Evolutionary conservation across 1,284 basidiomycete species (phyloP).

Genomic region (Ganoderma resinaceum): DNA sequence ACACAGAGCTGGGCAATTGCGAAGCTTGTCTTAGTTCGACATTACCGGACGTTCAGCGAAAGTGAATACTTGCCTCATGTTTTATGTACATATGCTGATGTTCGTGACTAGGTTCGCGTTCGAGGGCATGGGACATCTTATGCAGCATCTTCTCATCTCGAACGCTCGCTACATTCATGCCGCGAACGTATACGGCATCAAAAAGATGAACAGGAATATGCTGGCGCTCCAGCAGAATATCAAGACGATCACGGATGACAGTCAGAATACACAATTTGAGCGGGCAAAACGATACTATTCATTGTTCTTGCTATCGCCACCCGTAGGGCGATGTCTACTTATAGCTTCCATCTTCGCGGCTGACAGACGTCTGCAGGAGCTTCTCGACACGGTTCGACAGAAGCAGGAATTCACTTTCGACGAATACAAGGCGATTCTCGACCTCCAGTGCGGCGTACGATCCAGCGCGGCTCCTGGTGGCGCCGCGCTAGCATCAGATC

Average conservation of each 20-base stretch:
- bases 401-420: slow-evolving; percentile 82
- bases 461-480: slow-evolving; percentile 54
- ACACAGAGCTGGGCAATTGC: slow-evolving; percentile 79
- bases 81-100: background rate
- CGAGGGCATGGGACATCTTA: slow-evolving; percentile 84
- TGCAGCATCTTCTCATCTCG: slow-evolving; percentile 85
- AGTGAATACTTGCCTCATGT: slow-evolving; percentile 51
- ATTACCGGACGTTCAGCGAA: slow-evolving; percentile 69
- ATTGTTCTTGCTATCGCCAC: slow-evolving; percentile 76
- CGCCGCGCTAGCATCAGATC: slow-evolving; percentile 61
- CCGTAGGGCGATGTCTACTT: slow-evolving; percentile 53
- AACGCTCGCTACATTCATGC: slow-evolving; percentile 77
- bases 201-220: slow-evolving; percentile 92
- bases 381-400: slow-evolving; percentile 73
- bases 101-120: slow-evolving; percentile 76
- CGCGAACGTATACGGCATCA: slow-evolving; percentile 82
- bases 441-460: slow-evolving; percentile 85
- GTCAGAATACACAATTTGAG: slow-evolving; percentile 74
- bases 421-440: slow-evolving; percentile 90
- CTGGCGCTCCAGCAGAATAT: slow-evolving; percentile 93
- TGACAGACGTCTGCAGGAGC: slow-evolving; percentile 53
- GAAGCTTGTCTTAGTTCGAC: slow-evolving; percentile 75
- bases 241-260: slow-evolving; percentile 75
- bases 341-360: background rate
- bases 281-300: slow-evolving; percentile 84